Percentiles rank a stretch among this genome's conserved stretches.
Conservation (phyloP, 2,329 filamentous ascomycete species). For the Aspergillus brunneoviolaceus region DNA sequence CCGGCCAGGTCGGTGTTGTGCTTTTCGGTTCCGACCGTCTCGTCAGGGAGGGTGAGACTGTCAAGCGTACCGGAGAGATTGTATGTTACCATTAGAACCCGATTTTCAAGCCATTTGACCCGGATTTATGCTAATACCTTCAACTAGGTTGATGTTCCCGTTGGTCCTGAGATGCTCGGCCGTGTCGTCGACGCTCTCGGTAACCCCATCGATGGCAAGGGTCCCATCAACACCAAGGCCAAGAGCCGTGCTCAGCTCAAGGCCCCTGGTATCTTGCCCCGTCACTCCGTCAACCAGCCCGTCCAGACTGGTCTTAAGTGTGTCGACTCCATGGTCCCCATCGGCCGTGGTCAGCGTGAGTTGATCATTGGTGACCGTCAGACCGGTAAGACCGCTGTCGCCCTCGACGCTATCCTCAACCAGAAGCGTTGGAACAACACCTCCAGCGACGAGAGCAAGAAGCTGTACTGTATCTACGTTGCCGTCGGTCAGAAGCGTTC, state of each 20-base stretch:
- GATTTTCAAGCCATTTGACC: not conserved
- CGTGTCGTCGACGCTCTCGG: slow-evolving; percentile 98
- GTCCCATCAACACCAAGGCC: slow-evolving; percentile 87
- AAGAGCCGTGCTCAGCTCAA: slow-evolving; percentile 97
- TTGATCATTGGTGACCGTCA: slow-evolving; percentile 99
- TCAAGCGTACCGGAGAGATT: slow-evolving; percentile 99
- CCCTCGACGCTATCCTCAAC: slow-evolving; percentile 97
- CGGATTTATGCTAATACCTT: slow-evolving; percentile 14
- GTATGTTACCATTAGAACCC: slow-evolving; percentile 58
- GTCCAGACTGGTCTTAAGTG: slow-evolving; percentile 99
- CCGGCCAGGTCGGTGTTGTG: slow-evolving; percentile 99
- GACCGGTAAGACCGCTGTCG: slow-evolving; percentile 99
- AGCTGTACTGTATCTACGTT: slow-evolving; percentile 99
- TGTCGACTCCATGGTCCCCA: slow-evolving; percentile 98
- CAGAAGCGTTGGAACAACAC: slow-evolving; percentile 99
- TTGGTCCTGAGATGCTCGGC: slow-evolving; percentile 87
- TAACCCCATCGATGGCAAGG: slow-evolving; percentile 99
- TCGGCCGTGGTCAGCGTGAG: slow-evolving; percentile 99
- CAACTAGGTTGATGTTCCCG: slow-evolving; percentile 85
- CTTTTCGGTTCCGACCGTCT: slow-evolving; percentile 99
- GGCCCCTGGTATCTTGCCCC: slow-evolving; percentile 96
- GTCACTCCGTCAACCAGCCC: slow-evolving; percentile 95
- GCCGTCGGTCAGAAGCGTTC: slow-evolving; percentile 99
- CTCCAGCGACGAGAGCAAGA: slow-evolving; percentile 84
- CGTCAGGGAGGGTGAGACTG: slow-evolving; percentile 98